Percentiles rank a stretch among this genome's conserved stretches.
Evolutionary conservation across 768 basidiomycete genomes (phyloP).

Genomic region (Russula ochroleuca): DNA sequence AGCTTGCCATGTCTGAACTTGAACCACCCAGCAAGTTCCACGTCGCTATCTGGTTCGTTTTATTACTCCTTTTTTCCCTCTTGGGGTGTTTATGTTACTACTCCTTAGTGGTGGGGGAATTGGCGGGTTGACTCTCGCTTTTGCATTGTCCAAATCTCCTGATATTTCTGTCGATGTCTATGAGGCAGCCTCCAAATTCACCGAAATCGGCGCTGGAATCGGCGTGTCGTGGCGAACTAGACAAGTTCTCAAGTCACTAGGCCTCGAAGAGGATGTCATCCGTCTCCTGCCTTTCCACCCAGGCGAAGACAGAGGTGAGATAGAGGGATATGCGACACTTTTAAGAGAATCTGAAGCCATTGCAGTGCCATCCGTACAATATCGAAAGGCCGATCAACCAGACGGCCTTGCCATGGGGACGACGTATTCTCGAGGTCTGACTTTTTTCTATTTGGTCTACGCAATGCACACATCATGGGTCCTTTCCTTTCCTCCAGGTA

Average conservation of each 20-base stretch:
- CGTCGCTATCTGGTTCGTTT: slow-evolving; percentile 45
- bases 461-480: no score
- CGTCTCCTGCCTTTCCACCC: slow-evolving; percentile 29
- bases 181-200: slow-evolving; percentile 33
- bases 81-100: neutral
- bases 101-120: slow-evolving; percentile 31
- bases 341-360: neutral
- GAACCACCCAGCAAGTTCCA: neutral
- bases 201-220: slow-evolving; percentile 35
- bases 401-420: slow-evolving; percentile 50
- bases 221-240: slow-evolving; percentile 39
- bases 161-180: slow-evolving; percentile 35
- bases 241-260: slow-evolving; percentile 31
- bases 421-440: slow-evolving; percentile 52
- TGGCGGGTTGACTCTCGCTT: slow-evolving; percentile 33
- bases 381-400: slow-evolving; percentile 58
- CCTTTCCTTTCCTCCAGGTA: slow-evolving; percentile 26
- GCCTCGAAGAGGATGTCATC: slow-evolving; percentile 32
- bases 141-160: slow-evolving; percentile 31
- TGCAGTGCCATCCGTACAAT: slow-evolving; percentile 49
- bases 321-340: neutral
- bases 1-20: no score
- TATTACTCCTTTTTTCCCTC: slow-evolving; percentile 20
- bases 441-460: neutral
- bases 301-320: slow-evolving; percentile 21